A percentile compares a stretch with the other conserved stretches of the same genome.
phyloP scores from a whole-genome alignment of 1,284 basidiomycete species.

The Cryptococcus maquisensis region DNA sequence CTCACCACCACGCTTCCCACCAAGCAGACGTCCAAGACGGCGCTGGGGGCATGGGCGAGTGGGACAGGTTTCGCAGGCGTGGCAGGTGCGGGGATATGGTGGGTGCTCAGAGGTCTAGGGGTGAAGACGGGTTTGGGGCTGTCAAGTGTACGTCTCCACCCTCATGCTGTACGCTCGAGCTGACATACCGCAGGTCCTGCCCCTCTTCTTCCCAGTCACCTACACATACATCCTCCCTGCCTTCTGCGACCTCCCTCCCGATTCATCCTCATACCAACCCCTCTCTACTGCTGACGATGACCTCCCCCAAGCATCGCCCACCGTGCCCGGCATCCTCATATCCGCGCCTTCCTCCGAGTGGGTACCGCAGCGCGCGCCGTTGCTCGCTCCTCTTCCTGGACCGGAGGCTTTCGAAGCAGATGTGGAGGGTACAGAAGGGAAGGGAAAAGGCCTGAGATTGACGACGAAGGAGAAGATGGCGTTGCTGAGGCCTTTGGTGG shows the following conservation, averaged over 20 bases:
- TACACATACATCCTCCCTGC: conserved; percentile 70
- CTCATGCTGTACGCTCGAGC: background rate
- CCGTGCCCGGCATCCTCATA: conserved; percentile 54
- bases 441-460: conserved; percentile 40
- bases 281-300: conserved; percentile 18
- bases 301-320: background rate
- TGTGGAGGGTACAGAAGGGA: background rate
- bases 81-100: conserved; percentile 90
- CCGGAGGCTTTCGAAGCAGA: background rate
- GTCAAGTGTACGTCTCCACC: conserved; percentile 50
- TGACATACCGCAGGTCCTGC: conserved; percentile 59
- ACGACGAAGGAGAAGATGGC: conserved; percentile 67
- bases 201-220: conserved; percentile 66
- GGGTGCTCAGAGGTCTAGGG: conserved; percentile 81
- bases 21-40: conserved; percentile 27
- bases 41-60: conserved; percentile 70
- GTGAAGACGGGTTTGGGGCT: conserved; percentile 77
- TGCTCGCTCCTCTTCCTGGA: background rate
- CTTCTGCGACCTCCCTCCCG: conserved; percentile 13
- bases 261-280: conserved; percentile 19
- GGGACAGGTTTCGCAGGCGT: conserved; percentile 94
- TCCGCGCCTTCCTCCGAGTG: conserved; percentile 31
- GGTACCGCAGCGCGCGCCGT: conserved; percentile 1
- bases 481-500: conserved; percentile 66
- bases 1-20: conserved; percentile 67